Conservation (phyloP, 2,329 filamentous ascomycete genomes). For the Lecanicillium sp. region DNA sequence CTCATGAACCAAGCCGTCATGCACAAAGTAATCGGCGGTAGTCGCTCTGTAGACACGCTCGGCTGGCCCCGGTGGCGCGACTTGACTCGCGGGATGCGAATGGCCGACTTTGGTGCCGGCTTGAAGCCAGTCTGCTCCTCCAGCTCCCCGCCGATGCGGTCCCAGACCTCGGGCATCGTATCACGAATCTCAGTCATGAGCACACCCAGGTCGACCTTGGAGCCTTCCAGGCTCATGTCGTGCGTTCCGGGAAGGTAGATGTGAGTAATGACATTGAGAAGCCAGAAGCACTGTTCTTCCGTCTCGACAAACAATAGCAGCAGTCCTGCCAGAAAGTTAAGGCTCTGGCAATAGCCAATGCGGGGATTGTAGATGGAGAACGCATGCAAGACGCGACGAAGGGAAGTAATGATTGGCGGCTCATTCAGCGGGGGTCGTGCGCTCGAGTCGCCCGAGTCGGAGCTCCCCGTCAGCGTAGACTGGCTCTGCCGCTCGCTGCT, state of each 20-base stretch:
- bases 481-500: conserved; percentile 25
- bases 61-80: conserved; percentile 30
- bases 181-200: conserved; percentile 83
- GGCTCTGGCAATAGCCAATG: conserved; percentile 91
- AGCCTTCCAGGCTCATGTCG: conserved; percentile 80
- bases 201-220: conserved; percentile 89
- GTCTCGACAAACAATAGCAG: conserved; percentile 79
- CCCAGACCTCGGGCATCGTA: conserved; percentile 74
- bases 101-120: conserved; percentile 24
- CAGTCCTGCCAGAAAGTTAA: conserved; percentile 90
- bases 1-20: conserved; percentile 99
- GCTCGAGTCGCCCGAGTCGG: conserved; percentile 20
- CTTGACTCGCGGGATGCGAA: conserved; percentile 29
- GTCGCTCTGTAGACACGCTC: conserved; percentile 39
- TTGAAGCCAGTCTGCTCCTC: conserved; percentile 39
- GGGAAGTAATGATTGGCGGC: conserved; percentile 68
- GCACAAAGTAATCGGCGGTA: conserved; percentile 85
- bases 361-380: conserved; percentile 86
- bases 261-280: conserved; percentile 85
- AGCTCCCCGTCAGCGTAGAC: conserved; percentile 26
- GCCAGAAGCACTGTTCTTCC: conserved; percentile 87
- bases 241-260: conserved; percentile 87
- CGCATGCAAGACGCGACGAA: conserved; percentile 78
- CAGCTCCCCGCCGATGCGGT: conserved; percentile 75
- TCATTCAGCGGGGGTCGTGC: conserved; percentile 41